Evolutionary conservation across 2,329 filamentous ascomycete genomes (phyloP).

Genomic region (Emergomyces pasteurianus): DNA sequence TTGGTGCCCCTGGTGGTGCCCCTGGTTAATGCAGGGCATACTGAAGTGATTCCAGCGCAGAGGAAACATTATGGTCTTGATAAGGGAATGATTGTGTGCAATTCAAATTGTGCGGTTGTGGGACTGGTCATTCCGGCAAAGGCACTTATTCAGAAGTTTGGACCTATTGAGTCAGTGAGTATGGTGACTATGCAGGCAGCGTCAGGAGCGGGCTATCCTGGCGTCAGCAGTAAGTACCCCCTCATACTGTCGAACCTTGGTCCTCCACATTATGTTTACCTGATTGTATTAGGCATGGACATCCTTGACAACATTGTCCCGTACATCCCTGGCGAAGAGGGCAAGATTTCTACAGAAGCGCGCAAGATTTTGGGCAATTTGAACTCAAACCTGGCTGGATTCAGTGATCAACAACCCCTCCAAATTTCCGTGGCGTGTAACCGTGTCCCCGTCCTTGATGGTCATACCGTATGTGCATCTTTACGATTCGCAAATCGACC

Average conservation of each 20-base stretch:
- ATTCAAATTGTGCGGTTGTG: conserved; percentile 96
- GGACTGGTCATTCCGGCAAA: conserved; percentile 91
- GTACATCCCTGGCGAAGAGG: conserved; percentile 85
- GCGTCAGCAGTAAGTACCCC: conserved; percentile 35
- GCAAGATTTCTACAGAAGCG: conserved; percentile 90
- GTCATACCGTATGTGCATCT: conserved; percentile 89
- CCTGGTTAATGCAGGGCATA: conserved; percentile 81
- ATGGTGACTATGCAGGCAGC: conserved; percentile 94
- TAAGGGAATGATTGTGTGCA: conserved; percentile 90
- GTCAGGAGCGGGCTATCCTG: conserved; percentile 63
- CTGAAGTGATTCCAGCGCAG: conserved; percentile 83
- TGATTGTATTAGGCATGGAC: conserved; percentile 72
- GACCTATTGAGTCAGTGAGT: conserved; percentile 61
- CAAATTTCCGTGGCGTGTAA: conserved; percentile 82
- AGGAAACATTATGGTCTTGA: conserved; percentile 57
- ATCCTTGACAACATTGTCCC: conserved; percentile 93
- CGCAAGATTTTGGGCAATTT: conserved; percentile 82
- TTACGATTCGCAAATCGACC: conserved; percentile 68
- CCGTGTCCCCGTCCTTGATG: conserved; percentile 86
- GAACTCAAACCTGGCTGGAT: conserved; percentile 58
- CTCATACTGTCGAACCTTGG: no score
- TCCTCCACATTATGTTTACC: conserved; percentile 22
- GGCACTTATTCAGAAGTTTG: conserved; percentile 75
- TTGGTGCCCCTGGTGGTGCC: conserved; percentile 76
- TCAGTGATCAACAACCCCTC: conserved; percentile 62